Base-by-base conservation (phyloP, 805 yeast species). In the Candida dajiaensis region DNA sequence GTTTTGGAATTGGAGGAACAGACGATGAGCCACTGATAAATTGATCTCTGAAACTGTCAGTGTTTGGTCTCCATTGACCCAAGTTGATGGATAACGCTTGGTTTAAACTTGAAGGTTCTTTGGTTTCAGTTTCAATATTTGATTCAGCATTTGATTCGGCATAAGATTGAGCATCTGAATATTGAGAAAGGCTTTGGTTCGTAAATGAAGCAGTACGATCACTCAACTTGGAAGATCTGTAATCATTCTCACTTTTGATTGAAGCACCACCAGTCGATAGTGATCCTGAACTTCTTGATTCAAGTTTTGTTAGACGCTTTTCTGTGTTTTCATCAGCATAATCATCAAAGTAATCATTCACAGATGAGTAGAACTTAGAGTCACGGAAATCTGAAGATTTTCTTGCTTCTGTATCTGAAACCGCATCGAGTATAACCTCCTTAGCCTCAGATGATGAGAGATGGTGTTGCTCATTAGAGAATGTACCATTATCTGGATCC, bases 51-150 rank as follows among this genome's bases (percentile, higher is more conserved):
- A 60, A 75, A 36, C 65, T 66, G 28, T 65, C 68, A 9, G 83
- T 79, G 54, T 80, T 76, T 2, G 85, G 85, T 56, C 71, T 73
- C 85, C 86, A 80, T 23, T 65, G 65, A 3, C 81, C 81, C 65
- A 77, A 65, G 47, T 69, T 73, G 38, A 77, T 61, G 3, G 68
- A 64, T 48, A 58, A 41, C 1, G 63, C 64, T 11, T 62, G 56
- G 16, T 58, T 58, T 38, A 60, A 25, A 11, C 31, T 13, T 13
- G 21, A 41, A 40, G 45, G 49, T 8, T 37, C 48, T 11, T 43
- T 47, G 7, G 22, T 18, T n/a, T 35, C 40, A 15, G 35, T 21
- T 6, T 23, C 40, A 3, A 40, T 45, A 21, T 19, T 38, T 7
- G 36, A 25, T 23, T 38, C 40, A 3, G 42, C 46, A 21, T 19